Evolutionary conservation across 2,329 filamentous ascomycete species (phyloP).

Genomic region (Hypoxylon sp.): DNA sequence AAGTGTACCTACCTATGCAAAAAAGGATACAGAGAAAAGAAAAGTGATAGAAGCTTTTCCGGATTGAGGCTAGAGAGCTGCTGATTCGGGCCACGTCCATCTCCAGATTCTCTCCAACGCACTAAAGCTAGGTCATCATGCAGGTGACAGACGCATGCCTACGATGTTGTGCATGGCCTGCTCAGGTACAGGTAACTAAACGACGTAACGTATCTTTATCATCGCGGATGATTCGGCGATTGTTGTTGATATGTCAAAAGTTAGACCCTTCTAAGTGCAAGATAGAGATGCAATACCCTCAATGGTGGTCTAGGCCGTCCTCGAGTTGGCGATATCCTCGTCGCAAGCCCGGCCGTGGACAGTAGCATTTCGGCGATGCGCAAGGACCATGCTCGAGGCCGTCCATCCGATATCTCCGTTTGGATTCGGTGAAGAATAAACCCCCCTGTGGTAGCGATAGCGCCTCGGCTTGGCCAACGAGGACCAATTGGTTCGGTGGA

Average conservation of each 20-base stretch:
- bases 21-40: slow-evolving; percentile 1
- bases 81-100: slow-evolving; percentile 36
- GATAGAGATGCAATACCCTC: background rate
- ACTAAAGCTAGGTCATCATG: slow-evolving; percentile 24
- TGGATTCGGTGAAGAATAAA: background rate
- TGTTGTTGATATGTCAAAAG: no score
- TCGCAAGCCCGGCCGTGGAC: slow-evolving; percentile 3
- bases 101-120: no score
- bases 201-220: slow-evolving; percentile 34
- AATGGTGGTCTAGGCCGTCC: slow-evolving; percentile 1
- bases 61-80: slow-evolving; percentile 18
- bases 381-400: no score
- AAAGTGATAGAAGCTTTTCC: slow-evolving; percentile 11
- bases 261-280: no score
- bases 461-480: no score
- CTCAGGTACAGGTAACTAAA: slow-evolving; percentile 21
- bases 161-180: background rate
- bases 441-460: background rate
- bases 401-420: slow-evolving; percentile 9
- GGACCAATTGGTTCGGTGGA: no score
- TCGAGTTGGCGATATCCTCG: slow-evolving; percentile 11
- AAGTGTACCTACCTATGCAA: background rate
- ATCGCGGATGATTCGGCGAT: no score
- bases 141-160: slow-evolving; percentile 29
- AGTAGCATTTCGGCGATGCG: no score